phyloP scores from a whole-genome alignment of 805 yeast genomes.

The Candida boidinii region DNA sequence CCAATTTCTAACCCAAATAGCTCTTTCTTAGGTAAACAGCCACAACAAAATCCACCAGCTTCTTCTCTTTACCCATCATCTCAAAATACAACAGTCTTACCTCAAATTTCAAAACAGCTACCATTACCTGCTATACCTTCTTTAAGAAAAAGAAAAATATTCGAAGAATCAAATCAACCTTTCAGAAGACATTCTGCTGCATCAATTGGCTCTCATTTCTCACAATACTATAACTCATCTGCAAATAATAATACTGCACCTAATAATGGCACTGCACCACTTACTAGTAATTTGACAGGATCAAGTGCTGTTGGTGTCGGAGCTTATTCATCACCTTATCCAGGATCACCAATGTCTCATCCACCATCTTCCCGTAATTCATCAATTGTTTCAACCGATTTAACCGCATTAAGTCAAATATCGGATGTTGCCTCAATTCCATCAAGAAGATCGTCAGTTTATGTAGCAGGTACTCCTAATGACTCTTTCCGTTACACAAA shows the following conservation, averaged over 20 bases:
- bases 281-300: conserved; percentile 1
- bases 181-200: conserved; percentile 26
- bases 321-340: conserved; percentile 16
- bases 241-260: too few relatives aligned
- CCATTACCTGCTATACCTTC: conserved; percentile 5
- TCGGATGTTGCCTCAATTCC: conserved; percentile 13
- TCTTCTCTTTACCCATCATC: conserved; percentile 1
- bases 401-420: conserved; percentile 18
- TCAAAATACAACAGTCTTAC: neutral
- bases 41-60: conserved; percentile 1
- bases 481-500: neutral
- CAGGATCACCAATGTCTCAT: conserved; percentile 22
- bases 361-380: conserved; percentile 22
- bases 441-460: conserved; percentile 22
- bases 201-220: conserved; percentile 11
- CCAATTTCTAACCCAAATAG: neutral
- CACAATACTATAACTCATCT: neutral
- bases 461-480: too few relatives aligned
- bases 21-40: conserved; percentile 1
- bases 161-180: conserved; percentile 16
- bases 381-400: conserved; percentile 22
- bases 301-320: neutral
- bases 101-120: conserved; percentile 1
- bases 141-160: conserved; percentile 17
- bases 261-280: too few relatives aligned